Percentiles rank a stretch among this genome's conserved stretches.
These are phyloP conservation scores for Lipomyces kockii DNA, from an alignment of 805 yeast species.

Conservation along the genomic window DNA sequence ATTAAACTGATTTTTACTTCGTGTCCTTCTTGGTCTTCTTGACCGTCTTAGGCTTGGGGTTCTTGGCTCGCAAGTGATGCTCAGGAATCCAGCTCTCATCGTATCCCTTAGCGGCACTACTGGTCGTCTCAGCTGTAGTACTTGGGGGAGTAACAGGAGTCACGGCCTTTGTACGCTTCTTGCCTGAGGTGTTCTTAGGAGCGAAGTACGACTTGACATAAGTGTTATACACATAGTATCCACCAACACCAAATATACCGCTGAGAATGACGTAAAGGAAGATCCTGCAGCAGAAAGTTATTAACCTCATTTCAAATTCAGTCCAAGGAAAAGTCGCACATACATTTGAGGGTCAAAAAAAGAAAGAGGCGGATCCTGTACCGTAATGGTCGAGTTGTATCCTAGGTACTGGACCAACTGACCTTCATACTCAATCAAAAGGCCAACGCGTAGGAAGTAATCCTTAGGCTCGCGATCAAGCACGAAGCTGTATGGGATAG, in stretches of 20 bases:
- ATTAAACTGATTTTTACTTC: constrained; percentile 1
- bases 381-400: constrained; percentile 47
- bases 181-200: constrained; percentile 26
- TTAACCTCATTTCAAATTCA: not conserved
- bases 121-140: constrained; percentile 32
- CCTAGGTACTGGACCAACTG: constrained; percentile 30
- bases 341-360: constrained; percentile 65
- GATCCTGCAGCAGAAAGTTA: constrained; percentile 10
- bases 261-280: constrained; percentile 28
- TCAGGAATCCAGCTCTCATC: constrained; percentile 55
- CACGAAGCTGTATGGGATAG: constrained; percentile 26
- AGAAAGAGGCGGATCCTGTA: constrained; percentile 70
- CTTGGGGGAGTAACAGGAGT: constrained; percentile 19
- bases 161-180: constrained; percentile 30
- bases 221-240: constrained; percentile 24
- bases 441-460: constrained; percentile 29
- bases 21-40: constrained; percentile 39
- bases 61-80: constrained; percentile 45
- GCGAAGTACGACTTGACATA: constrained; percentile 31
- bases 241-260: constrained; percentile 29
- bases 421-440: constrained; percentile 35
- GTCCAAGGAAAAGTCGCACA: not conserved
- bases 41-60: constrained; percentile 39
- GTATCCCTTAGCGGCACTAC: constrained; percentile 42
- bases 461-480: constrained; percentile 37